Conservation (phyloP, 202 grass and related monocot genomes). For the Zoysia matrella region DNA sequence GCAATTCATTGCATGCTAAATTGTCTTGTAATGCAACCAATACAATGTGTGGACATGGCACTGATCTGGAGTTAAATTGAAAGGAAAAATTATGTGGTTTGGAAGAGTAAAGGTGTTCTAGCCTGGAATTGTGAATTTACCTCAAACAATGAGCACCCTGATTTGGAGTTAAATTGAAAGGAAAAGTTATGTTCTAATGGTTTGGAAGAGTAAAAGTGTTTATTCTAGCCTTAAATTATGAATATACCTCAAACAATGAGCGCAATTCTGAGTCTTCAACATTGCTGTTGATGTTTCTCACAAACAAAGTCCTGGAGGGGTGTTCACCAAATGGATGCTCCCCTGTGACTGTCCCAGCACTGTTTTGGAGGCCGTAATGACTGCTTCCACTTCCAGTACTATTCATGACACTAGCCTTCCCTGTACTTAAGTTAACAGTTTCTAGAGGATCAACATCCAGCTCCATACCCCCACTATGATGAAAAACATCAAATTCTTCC, state of each 20-base stretch:
- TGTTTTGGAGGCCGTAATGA: conserved; percentile 42
- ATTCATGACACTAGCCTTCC: conserved; percentile 43
- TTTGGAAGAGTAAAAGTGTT: no score
- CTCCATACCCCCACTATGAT: conserved; percentile 58
- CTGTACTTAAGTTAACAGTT: conserved; percentile 33
- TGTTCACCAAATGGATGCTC: conserved; percentile 70
- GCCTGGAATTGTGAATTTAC: no score
- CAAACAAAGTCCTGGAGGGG: conserved; percentile 65
- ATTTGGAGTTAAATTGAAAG: no score
- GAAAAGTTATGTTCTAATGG: no score
- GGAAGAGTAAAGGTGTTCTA: no score
- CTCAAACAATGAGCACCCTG: no score
- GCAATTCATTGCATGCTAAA: not conserved
- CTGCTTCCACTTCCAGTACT: conserved; percentile 33
- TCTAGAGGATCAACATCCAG: conserved; percentile 58
- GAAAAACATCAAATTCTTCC: conserved; percentile 66
- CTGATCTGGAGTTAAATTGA: not conserved
- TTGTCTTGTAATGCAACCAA: not conserved
- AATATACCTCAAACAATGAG: conserved; percentile 57
- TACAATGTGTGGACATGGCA: not conserved
- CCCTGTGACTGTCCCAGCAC: conserved; percentile 49
- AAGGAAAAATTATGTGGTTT: not conserved
- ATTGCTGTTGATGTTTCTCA: conserved; percentile 67
- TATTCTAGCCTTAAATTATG: not conserved
- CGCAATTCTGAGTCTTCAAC: conserved; percentile 58